phyloP scores from a whole-genome alignment of 1,139 yeast species.

The Suhomyces bribrorum region DNA sequence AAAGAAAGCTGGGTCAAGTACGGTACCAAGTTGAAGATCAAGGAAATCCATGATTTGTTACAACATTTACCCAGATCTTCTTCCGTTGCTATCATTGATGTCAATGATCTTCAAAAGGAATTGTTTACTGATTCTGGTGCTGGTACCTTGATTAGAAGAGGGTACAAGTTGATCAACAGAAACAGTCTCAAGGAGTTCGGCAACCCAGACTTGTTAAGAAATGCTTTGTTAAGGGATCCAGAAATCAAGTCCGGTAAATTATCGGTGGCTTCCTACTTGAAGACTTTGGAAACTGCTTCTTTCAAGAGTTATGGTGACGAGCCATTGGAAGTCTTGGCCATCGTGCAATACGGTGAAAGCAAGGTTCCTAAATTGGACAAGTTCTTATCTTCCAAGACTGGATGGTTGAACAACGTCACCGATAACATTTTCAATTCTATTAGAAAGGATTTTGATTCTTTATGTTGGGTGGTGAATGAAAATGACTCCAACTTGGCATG shows the following conservation, averaged over 20 bases:
- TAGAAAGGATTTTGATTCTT: constrained; percentile 66
- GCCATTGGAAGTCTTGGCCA: constrained; percentile 90
- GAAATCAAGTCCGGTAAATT: constrained; percentile 69
- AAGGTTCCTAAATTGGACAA: constrained; percentile 78
- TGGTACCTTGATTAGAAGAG: constrained; percentile 96
- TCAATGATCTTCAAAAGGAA: constrained; percentile 92
- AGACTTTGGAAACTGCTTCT: constrained; percentile 58
- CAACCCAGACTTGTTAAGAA: constrained; percentile 72
- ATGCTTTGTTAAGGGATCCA: constrained; percentile 74
- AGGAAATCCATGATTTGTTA: constrained; percentile 90
- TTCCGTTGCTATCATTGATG: constrained; percentile 95
- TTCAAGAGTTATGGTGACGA: constrained; percentile 93
- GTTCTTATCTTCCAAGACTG: constrained; percentile 82
- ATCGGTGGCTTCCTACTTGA: constrained; percentile 81
- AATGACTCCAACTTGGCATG: constrained; percentile 89
- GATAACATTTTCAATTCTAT: constrained; percentile 89
- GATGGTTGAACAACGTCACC: constrained; percentile 97
- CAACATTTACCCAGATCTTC: constrained; percentile 95
- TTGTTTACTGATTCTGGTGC: constrained; percentile 98
- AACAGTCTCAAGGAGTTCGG: constrained; percentile 71
- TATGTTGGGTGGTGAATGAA: constrained; percentile 90
- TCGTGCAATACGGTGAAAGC: constrained; percentile 54
- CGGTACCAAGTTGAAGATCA: constrained; percentile 95
- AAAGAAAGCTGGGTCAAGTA: constrained; percentile 97
- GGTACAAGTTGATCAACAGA: constrained; percentile 81